A percentile compares a stretch with the other conserved stretches of the same genome.
phyloP scores from a whole-genome alignment of 139 green algal species.

The Chlamydomonas sp. region DNA sequence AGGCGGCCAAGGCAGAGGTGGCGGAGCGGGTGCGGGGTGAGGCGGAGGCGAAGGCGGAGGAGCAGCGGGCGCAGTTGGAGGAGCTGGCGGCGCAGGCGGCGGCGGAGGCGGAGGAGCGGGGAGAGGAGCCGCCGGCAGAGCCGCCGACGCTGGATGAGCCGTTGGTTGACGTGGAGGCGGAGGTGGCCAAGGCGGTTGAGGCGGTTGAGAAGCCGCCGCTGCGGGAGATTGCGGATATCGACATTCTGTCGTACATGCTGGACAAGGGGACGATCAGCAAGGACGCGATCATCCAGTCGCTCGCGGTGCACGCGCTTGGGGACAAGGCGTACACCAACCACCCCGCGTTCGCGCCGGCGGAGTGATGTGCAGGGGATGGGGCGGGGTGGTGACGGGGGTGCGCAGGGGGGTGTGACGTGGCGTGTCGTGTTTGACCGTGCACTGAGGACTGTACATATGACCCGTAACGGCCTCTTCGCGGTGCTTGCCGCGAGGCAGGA shows the following conservation, averaged over 20 bases:
- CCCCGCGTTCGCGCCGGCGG: slow-evolving; percentile 2
- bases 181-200: slow-evolving; percentile 55
- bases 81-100: slow-evolving; percentile 44
- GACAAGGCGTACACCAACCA: slow-evolving; percentile 42
- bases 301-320: slow-evolving; percentile 53
- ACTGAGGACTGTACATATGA: no score
- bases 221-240: slow-evolving; percentile 56
- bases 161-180: slow-evolving; percentile 63
- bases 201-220: slow-evolving; percentile 51
- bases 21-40: slow-evolving; percentile 46
- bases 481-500: no score
- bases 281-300: slow-evolving; percentile 57
- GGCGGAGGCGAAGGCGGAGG: slow-evolving; percentile 49
- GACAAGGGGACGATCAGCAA: slow-evolving; percentile 62
- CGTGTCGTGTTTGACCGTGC: no score
- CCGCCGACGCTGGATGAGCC: slow-evolving; percentile 31
- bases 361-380: background rate
- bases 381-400: background rate
- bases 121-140: slow-evolving; percentile 33
- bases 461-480: no score
- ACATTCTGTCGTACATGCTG: slow-evolving; percentile 65
- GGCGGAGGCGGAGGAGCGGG: slow-evolving; percentile 20
- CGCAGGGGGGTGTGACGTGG: no score
- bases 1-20: slow-evolving; percentile 43
- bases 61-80: slow-evolving; percentile 51